These are phyloP conservation scores for Fusarium napiforme DNA, from an alignment of 2,329 filamentous ascomycete genomes.

Conservation along the genomic window DNA sequence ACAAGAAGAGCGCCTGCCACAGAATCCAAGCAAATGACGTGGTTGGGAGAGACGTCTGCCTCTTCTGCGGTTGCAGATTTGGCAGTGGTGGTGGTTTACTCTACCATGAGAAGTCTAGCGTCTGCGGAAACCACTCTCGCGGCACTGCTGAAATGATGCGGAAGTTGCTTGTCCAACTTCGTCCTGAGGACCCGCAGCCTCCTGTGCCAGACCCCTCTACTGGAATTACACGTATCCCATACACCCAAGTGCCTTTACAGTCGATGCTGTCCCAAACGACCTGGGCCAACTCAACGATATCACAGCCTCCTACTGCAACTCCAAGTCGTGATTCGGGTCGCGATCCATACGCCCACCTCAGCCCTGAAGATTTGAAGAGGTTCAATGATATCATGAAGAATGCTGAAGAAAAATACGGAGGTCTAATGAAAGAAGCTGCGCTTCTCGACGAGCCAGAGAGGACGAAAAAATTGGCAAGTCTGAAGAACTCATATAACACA, in stretches of 20 bases:
- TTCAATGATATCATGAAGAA: constrained; percentile 47
- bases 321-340: constrained; percentile 49
- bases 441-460: constrained; percentile 49
- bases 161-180: constrained; percentile 13
- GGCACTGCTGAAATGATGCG: constrained; percentile 27
- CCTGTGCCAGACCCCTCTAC: not conserved
- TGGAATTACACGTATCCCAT: not conserved
- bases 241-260: not conserved
- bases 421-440: constrained; percentile 57
- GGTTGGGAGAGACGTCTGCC: constrained; percentile 53
- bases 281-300: not conserved
- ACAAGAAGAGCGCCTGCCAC: constrained; percentile 43
- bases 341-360: constrained; percentile 60
- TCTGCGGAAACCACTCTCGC: constrained; percentile 57
- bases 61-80: constrained; percentile 59
- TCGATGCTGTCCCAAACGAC: not conserved
- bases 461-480: constrained; percentile 51
- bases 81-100: constrained; percentile 53
- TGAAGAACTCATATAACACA: constrained; percentile 65
- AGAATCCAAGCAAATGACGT: constrained; percentile 19
- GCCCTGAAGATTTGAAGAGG: constrained; percentile 33
- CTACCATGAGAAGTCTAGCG: constrained; percentile 58
- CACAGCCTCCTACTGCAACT: constrained; percentile 4
- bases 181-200: not conserved
- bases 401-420: constrained; percentile 51